A percentile compares a stretch with the other conserved stretches of the same genome.
These are phyloP conservation scores for Alternaria metachromatica DNA, from an alignment of 2,329 filamentous ascomycete species.

Conservation along the genomic window DNA sequence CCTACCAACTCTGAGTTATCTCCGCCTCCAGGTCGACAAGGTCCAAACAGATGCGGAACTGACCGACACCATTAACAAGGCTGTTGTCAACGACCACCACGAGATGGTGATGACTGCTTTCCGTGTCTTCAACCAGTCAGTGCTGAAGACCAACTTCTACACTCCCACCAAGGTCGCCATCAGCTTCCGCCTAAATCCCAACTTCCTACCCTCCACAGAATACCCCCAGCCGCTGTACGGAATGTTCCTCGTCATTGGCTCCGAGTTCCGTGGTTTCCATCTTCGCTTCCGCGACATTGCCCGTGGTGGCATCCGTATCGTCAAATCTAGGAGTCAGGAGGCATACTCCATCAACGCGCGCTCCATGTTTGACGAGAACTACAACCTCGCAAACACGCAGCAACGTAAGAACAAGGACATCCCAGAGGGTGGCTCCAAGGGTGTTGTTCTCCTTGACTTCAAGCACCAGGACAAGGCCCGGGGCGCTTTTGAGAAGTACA, in stretches of 20 bases:
- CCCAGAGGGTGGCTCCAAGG: slow-evolving; percentile 96
- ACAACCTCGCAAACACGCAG: slow-evolving; percentile 96
- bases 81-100: slow-evolving; percentile 81
- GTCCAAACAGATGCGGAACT: slow-evolving; percentile 52
- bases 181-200: slow-evolving; percentile 90
- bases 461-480: slow-evolving; percentile 91
- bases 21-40: slow-evolving; percentile 71
- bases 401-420: slow-evolving; percentile 99
- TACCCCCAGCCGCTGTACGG: slow-evolving; percentile 94
- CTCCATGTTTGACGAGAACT: slow-evolving; percentile 98
- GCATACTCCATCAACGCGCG: slow-evolving; percentile 96
- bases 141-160: slow-evolving; percentile 97
- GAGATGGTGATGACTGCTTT: slow-evolving; percentile 98
- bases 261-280: slow-evolving; percentile 96
- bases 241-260: slow-evolving; percentile 98
- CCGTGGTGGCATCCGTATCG: slow-evolving; percentile 95
- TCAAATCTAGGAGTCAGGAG: slow-evolving; percentile 96
- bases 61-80: slow-evolving; percentile 49
- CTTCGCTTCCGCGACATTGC: slow-evolving; percentile 97
- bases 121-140: slow-evolving; percentile 89
- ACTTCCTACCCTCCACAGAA: slow-evolving; percentile 87
- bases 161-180: slow-evolving; percentile 98
- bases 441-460: slow-evolving; percentile 91
- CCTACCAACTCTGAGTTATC: slow-evolving; percentile 72
- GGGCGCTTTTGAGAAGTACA: slow-evolving; percentile 99